Percentiles rank a stretch among this genome's conserved stretches.
These are phyloP conservation scores for Sideroxylon spinosum DNA, from an alignment of 179 eudicot genomes.

Conservation along the genomic window DNA sequence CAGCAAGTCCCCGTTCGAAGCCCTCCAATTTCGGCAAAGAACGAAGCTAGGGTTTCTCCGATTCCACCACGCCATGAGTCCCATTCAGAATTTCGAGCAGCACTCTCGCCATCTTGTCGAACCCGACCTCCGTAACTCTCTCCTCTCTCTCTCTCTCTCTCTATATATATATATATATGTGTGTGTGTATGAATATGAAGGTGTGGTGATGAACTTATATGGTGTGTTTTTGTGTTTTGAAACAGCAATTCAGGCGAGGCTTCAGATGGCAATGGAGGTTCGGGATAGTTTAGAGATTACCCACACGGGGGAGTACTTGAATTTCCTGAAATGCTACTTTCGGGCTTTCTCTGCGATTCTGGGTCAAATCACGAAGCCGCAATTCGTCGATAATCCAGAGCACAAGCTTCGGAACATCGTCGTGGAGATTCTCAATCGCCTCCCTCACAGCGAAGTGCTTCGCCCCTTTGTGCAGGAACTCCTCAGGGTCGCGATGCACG, in stretches of 20 bases:
- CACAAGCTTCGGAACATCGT: constrained; percentile 87
- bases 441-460: constrained; percentile 93
- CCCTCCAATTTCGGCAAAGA: neutral
- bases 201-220: neutral
- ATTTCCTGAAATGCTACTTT: constrained; percentile 86
- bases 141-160: neutral
- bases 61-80: constrained; percentile 56
- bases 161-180: constrained; percentile 1
- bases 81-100: constrained; percentile 90
- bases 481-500: constrained; percentile 88
- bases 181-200: neutral
- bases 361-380: constrained; percentile 82
- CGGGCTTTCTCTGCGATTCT: constrained; percentile 76
- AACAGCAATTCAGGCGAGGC: constrained; percentile 70
- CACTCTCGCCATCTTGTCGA: constrained; percentile 72
- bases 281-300: constrained; percentile 93
- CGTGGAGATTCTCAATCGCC: constrained; percentile 81
- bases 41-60: constrained; percentile 35
- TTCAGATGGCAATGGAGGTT: constrained; percentile 94
- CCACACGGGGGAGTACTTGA: constrained; percentile 93
- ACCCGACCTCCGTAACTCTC: constrained; percentile 55
- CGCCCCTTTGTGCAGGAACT: constrained; percentile 88
- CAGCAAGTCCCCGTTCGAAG: neutral
- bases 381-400: constrained; percentile 71
- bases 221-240: constrained; percentile 13